phyloP scores from a whole-genome alignment of 257 asterid genomes.

The Scutellaria galericulata region DNA sequence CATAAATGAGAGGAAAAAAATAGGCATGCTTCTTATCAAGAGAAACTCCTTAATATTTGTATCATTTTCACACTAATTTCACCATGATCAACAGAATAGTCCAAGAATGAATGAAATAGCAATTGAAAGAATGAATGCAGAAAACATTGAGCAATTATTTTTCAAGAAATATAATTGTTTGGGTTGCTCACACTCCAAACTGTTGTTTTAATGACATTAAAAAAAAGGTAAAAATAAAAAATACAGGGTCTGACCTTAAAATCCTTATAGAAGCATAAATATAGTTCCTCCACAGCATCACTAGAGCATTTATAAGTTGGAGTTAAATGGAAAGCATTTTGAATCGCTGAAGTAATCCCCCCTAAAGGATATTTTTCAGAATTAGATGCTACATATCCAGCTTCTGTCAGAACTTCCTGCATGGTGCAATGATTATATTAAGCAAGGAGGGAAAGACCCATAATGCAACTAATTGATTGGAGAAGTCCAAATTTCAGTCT shows the following conservation, averaged over 20 bases:
- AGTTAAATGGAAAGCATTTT: conserved; percentile 80
- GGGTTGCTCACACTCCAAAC: not conserved
- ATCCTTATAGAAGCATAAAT: conserved; percentile 83
- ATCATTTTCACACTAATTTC: not conserved
- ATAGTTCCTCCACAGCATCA: conserved; percentile 77
- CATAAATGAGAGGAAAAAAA: not conserved
- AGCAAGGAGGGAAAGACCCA: conserved; percentile 13
- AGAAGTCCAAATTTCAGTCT: not conserved
- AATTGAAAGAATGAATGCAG: not conserved
- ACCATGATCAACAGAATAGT: conserved; percentile 6
- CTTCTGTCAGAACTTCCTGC: conserved; percentile 77
- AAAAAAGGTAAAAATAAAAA: not conserved
- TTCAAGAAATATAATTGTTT: not conserved
- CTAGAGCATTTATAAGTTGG: conserved; percentile 76
- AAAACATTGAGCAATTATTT: conserved; percentile 4
- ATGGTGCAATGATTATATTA: conserved; percentile 24
- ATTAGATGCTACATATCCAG: conserved; percentile 87
- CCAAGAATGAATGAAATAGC: not conserved
- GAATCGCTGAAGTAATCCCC: conserved; percentile 78
- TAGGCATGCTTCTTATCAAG: conserved; percentile 14
- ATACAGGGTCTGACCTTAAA: conserved; percentile 62
- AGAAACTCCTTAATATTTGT: conserved; percentile 13
- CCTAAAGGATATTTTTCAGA: conserved; percentile 86
- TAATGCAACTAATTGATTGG: not conserved
- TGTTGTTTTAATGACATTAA: not conserved